Evolutionary conservation across 1,284 basidiomycete genomes (phyloP), one percentile per base, ranked within the genome.

Genomic region (Trametes polyzona): DNA sequence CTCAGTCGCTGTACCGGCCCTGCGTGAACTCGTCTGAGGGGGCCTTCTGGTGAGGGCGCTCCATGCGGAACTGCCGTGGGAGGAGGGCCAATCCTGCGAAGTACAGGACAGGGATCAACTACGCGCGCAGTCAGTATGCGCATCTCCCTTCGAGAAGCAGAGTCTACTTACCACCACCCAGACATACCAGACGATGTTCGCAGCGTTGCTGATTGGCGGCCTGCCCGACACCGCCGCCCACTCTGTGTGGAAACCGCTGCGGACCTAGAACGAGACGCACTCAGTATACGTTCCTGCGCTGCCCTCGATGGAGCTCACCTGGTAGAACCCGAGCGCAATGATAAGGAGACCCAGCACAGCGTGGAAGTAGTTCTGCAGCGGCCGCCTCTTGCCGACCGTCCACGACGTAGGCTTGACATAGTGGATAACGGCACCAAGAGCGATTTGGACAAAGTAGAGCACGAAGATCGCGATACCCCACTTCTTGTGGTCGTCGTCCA

Each of bases 381-480:
- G 82, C 21, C 83, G 78, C 24, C 73, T 65, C 16, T 55, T 52
- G 9, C 56, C 37, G 19, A 56, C 49, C 11, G 66, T 68, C 12
- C 65, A 60, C 32, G 73, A 67, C 19, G 69, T 73, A 26, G 78
- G 74, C 68, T 85, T 85, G 52, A 83, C 62, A 54, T 71, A 82
- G 68, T 91, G 88, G 52, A 87, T 82, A 55, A 85, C 61, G 3
- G 78, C 75, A 3, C 89, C 89, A 9, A 89, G 68, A 1, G 67
- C 62, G 59, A 79, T 74, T 70, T 92, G 89, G 11, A 79, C 52
- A 48, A 84, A 37, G 65, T 88, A 84, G n/a, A 91, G 72, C 40
- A 78, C 75, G 58, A 90, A 81, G 39, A 91, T 71, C 6, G 76
- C 78, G 42, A 85, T 67, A 29, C 89, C 88, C 64, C 79, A 77